A percentile compares a stretch with the other conserved stretches of the same genome.
Conservation (phyloP, 2,329 filamentous ascomycete species). For the Verticillium dahliae region DNA sequence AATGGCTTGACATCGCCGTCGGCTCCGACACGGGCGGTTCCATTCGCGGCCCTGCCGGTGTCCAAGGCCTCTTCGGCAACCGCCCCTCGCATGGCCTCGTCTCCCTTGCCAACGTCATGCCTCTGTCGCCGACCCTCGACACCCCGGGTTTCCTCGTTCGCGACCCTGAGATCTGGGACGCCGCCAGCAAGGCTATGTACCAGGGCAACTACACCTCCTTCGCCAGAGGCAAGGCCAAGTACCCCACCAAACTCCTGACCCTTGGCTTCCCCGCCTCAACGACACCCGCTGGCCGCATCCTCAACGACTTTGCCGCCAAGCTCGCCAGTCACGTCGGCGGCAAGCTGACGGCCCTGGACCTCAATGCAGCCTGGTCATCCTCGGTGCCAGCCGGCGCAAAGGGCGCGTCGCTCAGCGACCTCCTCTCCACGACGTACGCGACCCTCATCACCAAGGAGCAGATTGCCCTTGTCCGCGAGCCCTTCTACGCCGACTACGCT, state of each 20-base stretch:
- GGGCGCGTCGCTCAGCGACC: conserved; percentile 10
- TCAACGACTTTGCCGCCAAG: conserved; percentile 19
- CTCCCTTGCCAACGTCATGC: conserved; percentile 31
- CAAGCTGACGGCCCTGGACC: conserved; percentile 10
- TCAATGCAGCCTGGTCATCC: conserved; percentile 18
- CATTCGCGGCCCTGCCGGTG: conserved; percentile 36
- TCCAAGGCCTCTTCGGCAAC: conserved; percentile 37
- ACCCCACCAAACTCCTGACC: conserved; percentile 20
- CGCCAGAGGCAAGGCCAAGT: neutral
- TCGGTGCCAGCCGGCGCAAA: conserved; percentile 14
- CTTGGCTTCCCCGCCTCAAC: conserved; percentile 17
- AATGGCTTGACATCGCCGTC: conserved; percentile 37
- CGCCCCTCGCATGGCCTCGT: conserved; percentile 34
- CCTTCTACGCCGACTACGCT: conserved; percentile 32
- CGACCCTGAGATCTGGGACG: conserved; percentile 26
- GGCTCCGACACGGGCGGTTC: conserved; percentile 38
- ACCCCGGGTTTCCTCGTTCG: conserved; percentile 35
- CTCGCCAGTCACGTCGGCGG: conserved; percentile 20
- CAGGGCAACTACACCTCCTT: conserved; percentile 24
- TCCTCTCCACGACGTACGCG: conserved; percentile 26
- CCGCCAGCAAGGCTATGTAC: conserved; percentile 23
- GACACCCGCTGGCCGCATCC: conserved; percentile 11
- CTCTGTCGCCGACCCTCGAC: conserved; percentile 33
- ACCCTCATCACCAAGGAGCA: conserved; percentile 30
- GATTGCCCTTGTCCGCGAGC: conserved; percentile 25